Conservation (phyloP, 768 basidiomycete genomes). For the Rhizopogon roseolus region DNA sequence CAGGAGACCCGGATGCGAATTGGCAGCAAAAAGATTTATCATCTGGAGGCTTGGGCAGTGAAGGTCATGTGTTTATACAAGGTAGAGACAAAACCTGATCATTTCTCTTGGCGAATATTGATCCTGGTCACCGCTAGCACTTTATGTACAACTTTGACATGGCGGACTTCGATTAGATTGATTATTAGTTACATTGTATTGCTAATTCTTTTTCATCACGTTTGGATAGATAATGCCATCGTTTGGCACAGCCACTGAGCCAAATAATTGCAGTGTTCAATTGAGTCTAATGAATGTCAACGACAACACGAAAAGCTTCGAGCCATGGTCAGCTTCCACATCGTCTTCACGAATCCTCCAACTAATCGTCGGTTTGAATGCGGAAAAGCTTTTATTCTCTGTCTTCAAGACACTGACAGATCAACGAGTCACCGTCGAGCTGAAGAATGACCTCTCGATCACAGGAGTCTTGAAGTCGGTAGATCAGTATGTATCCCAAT, state of each 20-base stretch:
- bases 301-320: neutral
- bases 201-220: neutral
- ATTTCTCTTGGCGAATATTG: neutral
- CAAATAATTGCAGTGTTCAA: neutral
- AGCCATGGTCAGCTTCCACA: constrained; percentile 20
- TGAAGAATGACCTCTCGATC: constrained; percentile 98
- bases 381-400: constrained; percentile 81
- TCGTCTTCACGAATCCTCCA: constrained; percentile 5
- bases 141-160: constrained; percentile 29
- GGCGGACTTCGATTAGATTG: constrained; percentile 27
- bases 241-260: neutral
- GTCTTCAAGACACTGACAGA: constrained; percentile 99
- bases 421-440: constrained; percentile 93
- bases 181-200: neutral
- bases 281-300: neutral
- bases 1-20: constrained; percentile 96
- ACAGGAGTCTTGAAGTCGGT: constrained; percentile 95
- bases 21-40: constrained; percentile 91
- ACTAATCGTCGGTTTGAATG: neutral
- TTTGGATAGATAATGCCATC: no score
- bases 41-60: constrained; percentile 96
- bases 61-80: constrained; percentile 93
- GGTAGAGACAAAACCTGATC: constrained; percentile 31
- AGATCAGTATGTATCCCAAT: constrained; percentile 71
- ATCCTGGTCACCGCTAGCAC: constrained; percentile 12